Evolutionary conservation across 1,284 basidiomycete genomes (phyloP).

Genomic region (Malassezia slooffiae): DNA sequence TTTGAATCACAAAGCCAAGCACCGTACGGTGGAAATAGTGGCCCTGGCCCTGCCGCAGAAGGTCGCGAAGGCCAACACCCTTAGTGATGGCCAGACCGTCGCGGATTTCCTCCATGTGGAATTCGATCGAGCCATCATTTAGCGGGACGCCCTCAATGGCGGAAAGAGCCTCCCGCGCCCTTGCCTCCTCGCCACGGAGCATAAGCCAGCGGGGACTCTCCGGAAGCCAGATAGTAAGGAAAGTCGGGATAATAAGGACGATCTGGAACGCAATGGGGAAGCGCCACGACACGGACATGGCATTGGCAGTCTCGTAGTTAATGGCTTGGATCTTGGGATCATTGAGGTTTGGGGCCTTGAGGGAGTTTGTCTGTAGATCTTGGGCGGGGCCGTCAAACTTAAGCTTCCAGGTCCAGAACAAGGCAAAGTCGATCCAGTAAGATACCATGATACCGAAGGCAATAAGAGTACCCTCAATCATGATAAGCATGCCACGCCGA

Average conservation of each 20-base stretch:
- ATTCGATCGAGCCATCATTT: conserved; percentile 24
- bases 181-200: conserved; percentile 29
- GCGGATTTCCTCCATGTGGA: conserved; percentile 32
- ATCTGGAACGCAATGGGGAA: conserved; percentile 41
- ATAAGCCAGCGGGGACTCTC: conserved; percentile 44
- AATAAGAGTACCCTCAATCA: conserved; percentile 41
- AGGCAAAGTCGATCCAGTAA: conserved; percentile 43
- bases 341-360: background rate
- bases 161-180: conserved; percentile 32
- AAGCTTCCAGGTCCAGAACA: conserved; percentile 23
- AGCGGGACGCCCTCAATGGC: conserved; percentile 31
- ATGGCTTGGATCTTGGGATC: conserved; percentile 21
- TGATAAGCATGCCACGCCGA: conserved; percentile 41
- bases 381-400: background rate
- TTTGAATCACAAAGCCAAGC: conserved; percentile 38
- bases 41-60: conserved; percentile 39
- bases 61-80: conserved; percentile 19
- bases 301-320: background rate
- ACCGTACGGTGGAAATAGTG: conserved; percentile 41
- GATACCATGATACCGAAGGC: conserved; percentile 31
- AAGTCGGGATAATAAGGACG: conserved; percentile 42
- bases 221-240: conserved; percentile 40
- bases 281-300: conserved; percentile 23
- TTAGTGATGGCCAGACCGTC: conserved; percentile 24
- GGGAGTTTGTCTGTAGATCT: background rate